Evolutionary conservation across 352 stramenopile species (phyloP).

Genomic region (Phytophthora hibernalis): DNA sequence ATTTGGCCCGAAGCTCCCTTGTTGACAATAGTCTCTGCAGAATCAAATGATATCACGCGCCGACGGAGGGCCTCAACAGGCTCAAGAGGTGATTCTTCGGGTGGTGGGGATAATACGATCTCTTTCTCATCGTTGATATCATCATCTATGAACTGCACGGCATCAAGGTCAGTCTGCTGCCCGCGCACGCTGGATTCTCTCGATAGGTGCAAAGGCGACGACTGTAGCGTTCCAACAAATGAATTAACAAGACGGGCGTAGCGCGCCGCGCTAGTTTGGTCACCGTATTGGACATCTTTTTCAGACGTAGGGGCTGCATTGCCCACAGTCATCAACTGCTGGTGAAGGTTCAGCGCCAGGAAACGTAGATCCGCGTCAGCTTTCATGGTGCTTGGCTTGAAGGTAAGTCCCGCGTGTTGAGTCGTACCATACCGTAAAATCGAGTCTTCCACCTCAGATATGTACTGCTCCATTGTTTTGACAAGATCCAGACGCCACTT

Average conservation of each 20-base stretch:
- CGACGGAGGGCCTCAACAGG: slow-evolving; percentile 67
- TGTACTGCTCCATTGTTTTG: slow-evolving; percentile 82
- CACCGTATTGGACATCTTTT: slow-evolving; percentile 54
- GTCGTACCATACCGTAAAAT: slow-evolving; percentile 79
- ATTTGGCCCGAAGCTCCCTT: slow-evolving; percentile 50
- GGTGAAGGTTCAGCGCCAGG: slow-evolving; percentile 84
- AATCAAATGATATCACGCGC: slow-evolving; percentile 82
- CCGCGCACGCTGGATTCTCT: slow-evolving; percentile 38
- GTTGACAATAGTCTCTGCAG: slow-evolving; percentile 76
- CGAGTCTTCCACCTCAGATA: slow-evolving; percentile 78
- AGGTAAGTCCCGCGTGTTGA: slow-evolving; percentile 74
- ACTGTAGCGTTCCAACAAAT: slow-evolving; percentile 57
- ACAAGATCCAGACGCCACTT: slow-evolving; percentile 84
- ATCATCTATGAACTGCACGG: slow-evolving; percentile 42
- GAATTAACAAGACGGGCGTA: slow-evolving; percentile 66
- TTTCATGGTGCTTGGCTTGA: slow-evolving; percentile 91
- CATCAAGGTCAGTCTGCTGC: slow-evolving; percentile 38
- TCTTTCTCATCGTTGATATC: slow-evolving; percentile 39
- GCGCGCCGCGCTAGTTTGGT: slow-evolving; percentile 43
- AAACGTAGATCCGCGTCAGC: slow-evolving; percentile 79
- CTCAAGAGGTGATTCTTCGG: slow-evolving; percentile 46
- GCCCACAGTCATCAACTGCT: slow-evolving; percentile 83
- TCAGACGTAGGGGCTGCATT: slow-evolving; percentile 70
- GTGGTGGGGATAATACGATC: neutral
- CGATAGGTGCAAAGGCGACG: slow-evolving; percentile 46